A percentile compares a stretch with the other conserved stretches of the same genome.
Conservation (phyloP, 1,284 basidiomycete species). For the Apiotrichum montevideense region DNA sequence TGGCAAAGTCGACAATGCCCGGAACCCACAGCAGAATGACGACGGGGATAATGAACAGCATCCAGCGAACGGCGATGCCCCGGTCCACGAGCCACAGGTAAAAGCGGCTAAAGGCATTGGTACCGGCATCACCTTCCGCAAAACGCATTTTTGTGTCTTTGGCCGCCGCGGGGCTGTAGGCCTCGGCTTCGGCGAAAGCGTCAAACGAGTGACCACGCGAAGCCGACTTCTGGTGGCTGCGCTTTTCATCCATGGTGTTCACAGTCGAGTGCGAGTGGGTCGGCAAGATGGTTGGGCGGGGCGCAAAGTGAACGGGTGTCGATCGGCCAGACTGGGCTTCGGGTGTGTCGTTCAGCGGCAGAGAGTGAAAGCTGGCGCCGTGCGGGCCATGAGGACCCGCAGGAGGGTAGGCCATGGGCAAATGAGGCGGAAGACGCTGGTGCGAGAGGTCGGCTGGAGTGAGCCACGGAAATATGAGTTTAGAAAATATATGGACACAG, state of each 20-base stretch:
- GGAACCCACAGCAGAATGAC: constrained; percentile 65
- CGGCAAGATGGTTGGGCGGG: not conserved
- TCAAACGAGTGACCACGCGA: not conserved
- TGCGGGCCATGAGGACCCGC: constrained; percentile 10
- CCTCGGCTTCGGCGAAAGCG: constrained; percentile 38
- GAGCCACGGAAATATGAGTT: not conserved
- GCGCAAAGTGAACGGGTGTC: not conserved
- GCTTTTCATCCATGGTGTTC: not conserved
- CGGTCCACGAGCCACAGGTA: constrained; percentile 71
- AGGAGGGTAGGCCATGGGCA: constrained; percentile 11
- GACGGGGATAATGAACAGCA: constrained; percentile 68
- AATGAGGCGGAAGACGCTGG: not conserved
- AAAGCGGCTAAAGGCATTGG: constrained; percentile 36
- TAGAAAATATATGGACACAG: too few relatives aligned
- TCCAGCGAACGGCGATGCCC: constrained; percentile 74
- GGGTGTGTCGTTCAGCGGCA: not conserved
- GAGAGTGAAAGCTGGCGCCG: not conserved
- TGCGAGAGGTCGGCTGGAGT: not conserved
- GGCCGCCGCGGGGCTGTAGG: constrained; percentile 41
- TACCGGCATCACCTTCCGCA: constrained; percentile 47
- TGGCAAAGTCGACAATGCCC: constrained; percentile 63
- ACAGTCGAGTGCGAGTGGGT: not conserved
- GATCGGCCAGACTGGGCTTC: not conserved
- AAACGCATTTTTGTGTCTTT: constrained; percentile 42
- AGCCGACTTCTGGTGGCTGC: not conserved